Percentiles rank a stretch among this genome's conserved stretches.
phyloP scores from a whole-genome alignment of 768 basidiomycete species.

The Grammothele lineata region DNA sequence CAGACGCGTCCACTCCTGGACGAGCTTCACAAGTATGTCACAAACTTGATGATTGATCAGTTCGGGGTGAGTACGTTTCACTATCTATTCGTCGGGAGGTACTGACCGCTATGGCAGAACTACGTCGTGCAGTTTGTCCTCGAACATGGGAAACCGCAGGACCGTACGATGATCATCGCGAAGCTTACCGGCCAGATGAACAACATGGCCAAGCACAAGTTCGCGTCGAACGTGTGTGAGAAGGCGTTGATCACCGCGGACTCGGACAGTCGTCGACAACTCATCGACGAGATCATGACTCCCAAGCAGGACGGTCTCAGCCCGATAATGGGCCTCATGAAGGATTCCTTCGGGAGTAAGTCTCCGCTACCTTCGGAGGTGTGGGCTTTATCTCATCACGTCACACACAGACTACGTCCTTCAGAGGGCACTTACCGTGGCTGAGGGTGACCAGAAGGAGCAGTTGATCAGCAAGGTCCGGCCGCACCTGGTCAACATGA shows the following conservation, averaged over 20 bases:
- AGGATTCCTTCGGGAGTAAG: constrained; percentile 87
- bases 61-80: constrained; percentile 64
- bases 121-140: constrained; percentile 95
- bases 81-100: constrained; percentile 4
- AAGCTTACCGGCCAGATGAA: constrained; percentile 77
- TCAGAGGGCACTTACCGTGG: constrained; percentile 68
- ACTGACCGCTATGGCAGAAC: constrained; percentile 47
- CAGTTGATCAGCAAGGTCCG: constrained; percentile 56
- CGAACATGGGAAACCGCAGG: constrained; percentile 69
- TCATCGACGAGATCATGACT: constrained; percentile 81
- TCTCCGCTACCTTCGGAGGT: constrained; percentile 10
- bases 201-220: constrained; percentile 81
- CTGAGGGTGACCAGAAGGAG: constrained; percentile 70
- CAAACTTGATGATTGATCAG: constrained; percentile 81
- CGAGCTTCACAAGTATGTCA: constrained; percentile 70
- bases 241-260: constrained; percentile 75
- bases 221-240: constrained; percentile 94
- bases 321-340: constrained; percentile 69
- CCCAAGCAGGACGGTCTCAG: constrained; percentile 61
- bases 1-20: constrained; percentile 71
- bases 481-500: constrained; percentile 66
- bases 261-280: constrained; percentile 53
- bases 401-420: constrained; percentile 78
- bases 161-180: constrained; percentile 60
- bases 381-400: neutral